Conservation (phyloP, 2,329 filamentous ascomycete species). For the Botryosphaeria dothidea region DNA sequence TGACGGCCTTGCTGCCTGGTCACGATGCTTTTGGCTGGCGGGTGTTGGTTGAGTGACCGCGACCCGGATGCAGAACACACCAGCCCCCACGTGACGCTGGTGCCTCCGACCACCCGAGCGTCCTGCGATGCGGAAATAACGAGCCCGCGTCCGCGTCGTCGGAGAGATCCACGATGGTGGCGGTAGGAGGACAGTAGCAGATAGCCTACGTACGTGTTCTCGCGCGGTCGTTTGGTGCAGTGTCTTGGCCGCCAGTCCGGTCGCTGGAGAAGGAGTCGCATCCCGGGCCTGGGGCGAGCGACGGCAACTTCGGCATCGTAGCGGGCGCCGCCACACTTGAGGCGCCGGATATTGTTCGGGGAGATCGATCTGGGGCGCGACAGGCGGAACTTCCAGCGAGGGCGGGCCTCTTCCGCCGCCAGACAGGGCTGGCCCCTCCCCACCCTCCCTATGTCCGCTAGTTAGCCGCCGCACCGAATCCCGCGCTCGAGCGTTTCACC, state of each 20-base stretch:
- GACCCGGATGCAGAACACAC: neutral
- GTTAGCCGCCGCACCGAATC: neutral
- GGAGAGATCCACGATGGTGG: neutral
- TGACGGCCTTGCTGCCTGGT: neutral
- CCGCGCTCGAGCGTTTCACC: slow-evolving; percentile 1
- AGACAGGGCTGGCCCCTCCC: neutral
- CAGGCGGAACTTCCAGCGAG: too few relatives aligned
- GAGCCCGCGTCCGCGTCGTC: neutral
- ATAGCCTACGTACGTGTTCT: too few relatives aligned
- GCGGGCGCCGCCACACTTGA: neutral
- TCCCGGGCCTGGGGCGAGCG: neutral
- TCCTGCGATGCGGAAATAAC: neutral
- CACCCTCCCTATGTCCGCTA: neutral
- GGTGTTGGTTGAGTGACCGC: too few relatives aligned
- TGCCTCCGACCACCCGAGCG: neutral
- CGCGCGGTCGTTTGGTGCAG: neutral
- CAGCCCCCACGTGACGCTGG: too few relatives aligned
- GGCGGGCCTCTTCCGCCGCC: neutral
- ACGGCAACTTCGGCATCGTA: neutral
- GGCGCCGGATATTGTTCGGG: neutral
- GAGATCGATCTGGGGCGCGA: neutral
- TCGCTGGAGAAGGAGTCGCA: neutral
- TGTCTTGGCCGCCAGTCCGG: neutral
- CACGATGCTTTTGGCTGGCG: neutral
- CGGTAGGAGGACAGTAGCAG: neutral